Evolutionary conservation across 768 basidiomycete species (phyloP), one percentile per base, ranked within the genome.

Genomic region (Mycena rosella): DNA sequence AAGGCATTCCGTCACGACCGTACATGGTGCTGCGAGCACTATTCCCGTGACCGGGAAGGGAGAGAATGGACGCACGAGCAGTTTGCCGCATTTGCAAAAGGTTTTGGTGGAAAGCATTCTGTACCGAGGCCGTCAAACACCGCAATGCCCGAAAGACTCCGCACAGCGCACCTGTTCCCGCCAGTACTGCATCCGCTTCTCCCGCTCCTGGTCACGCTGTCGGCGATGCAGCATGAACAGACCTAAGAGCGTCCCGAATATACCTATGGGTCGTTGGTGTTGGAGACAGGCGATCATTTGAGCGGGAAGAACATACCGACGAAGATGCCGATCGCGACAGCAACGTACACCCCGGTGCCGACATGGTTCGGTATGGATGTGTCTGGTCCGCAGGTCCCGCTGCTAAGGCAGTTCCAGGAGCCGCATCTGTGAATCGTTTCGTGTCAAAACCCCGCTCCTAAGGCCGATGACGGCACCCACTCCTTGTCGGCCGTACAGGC

Each of bases 121-220:
- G 72, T 20, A 27, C 5, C 60, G 10, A 15, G 34, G 62, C 44
- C 67, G 60, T 51, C 17, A 65, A 61, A 60, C 26, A 30, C 22
- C 52, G 57, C 47, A n/a, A 26, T n/a, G 22, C 17, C 17, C 14
- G 14, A 9, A n/a, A 44, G 5, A 27, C 20, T 27, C 18, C 11
- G 18, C n/a, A 57, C 18, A 22, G 26, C 72, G 55, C 69, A 89
- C 91, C 85, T 95, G 94, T 81, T 96, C 95, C 71, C 90, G 89
- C 91, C 95, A 96, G 79, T 96, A 96, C 75, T 95, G 93, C 47
- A 90, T 81, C 71, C 95, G 91, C 78, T 91, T 95, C 80, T 93
- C 90, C 51, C 93, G 90, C 73, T 96, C 94, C 64, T 82, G 78
- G 45, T 90, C 89, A 71, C 95, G 88, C 70, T 91, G 87, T 71